These are phyloP conservation scores for Musa balbisiana DNA, from an alignment of 202 grass and related monocot genomes.

Conservation along the genomic window DNA sequence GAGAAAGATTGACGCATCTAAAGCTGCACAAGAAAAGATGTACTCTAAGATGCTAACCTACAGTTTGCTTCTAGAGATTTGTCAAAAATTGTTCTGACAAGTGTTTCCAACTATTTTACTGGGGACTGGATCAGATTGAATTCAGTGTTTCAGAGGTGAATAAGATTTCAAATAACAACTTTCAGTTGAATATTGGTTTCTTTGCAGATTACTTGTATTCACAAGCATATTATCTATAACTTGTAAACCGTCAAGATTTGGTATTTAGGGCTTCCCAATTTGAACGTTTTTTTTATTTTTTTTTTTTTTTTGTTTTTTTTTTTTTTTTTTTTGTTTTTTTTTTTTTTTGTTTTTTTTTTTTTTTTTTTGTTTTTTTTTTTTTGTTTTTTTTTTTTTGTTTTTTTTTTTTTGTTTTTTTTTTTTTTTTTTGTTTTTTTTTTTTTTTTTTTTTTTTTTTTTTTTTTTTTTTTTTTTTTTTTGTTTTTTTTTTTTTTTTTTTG, in stretches of 20 bases:
- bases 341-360: no score
- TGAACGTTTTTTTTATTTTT: no score
- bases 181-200: constrained; percentile 53
- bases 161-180: constrained; percentile 25
- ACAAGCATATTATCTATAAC: constrained; percentile 71
- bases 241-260: constrained; percentile 60
- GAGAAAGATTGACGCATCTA: constrained; percentile 32
- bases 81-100: constrained; percentile 52
- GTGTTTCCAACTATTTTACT: constrained; percentile 29
- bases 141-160: constrained; percentile 34
- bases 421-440: no score
- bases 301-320: no score
- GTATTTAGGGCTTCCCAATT: constrained; percentile 70
- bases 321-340: no score
- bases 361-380: no score
- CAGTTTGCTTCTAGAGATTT: constrained; percentile 75
- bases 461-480: no score
- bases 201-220: constrained; percentile 63
- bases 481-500: no score
- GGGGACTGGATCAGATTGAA: constrained; percentile 32
- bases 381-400: no score
- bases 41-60: constrained; percentile 32
- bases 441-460: no score
- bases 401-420: no score
- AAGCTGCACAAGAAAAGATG: constrained; percentile 28